These are phyloP conservation scores for Madurella mycetomatis DNA, from an alignment of 2,329 filamentous ascomycete genomes.

Conservation along the genomic window DNA sequence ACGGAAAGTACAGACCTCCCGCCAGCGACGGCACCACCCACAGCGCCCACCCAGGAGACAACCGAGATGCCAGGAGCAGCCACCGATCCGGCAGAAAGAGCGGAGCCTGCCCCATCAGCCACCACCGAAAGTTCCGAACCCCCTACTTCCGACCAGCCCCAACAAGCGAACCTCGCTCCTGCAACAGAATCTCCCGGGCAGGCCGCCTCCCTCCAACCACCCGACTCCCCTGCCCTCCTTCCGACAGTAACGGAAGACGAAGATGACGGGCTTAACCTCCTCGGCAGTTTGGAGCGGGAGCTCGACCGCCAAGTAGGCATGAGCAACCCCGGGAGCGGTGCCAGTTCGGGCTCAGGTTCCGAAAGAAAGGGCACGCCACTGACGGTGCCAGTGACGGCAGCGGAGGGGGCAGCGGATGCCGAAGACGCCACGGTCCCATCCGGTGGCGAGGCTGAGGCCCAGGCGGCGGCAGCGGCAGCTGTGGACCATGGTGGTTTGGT, in stretches of 20 bases:
- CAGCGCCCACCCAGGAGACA: not conserved
- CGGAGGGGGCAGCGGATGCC: not conserved
- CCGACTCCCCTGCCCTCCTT: constrained; percentile 18
- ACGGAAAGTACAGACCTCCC: not conserved
- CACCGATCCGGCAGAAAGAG: not conserved
- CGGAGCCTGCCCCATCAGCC: not conserved
- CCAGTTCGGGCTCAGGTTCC: not conserved
- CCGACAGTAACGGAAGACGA: constrained; percentile 29
- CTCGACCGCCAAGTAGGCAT: constrained; percentile 37
- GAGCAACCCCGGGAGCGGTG: constrained; percentile 7
- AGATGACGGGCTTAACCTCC: constrained; percentile 39
- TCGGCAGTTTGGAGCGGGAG: constrained; percentile 43
- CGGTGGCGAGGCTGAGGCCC: not conserved
- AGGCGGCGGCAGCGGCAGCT: too few relatives aligned
- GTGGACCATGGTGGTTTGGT: too few relatives aligned
- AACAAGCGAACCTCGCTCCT: not conserved
- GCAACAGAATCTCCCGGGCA: not conserved
- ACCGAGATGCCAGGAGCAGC: not conserved
- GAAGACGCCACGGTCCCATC: too few relatives aligned
- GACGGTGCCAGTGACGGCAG: not conserved
- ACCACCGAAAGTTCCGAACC: not conserved
- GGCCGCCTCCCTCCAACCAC: constrained; percentile 6
- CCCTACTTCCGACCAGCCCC: not conserved
- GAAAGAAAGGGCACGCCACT: not conserved
- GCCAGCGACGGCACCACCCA: not conserved